These are phyloP conservation scores for Citropsis articulata DNA, from an alignment of 345 rosid genomes.

Conservation along the genomic window DNA sequence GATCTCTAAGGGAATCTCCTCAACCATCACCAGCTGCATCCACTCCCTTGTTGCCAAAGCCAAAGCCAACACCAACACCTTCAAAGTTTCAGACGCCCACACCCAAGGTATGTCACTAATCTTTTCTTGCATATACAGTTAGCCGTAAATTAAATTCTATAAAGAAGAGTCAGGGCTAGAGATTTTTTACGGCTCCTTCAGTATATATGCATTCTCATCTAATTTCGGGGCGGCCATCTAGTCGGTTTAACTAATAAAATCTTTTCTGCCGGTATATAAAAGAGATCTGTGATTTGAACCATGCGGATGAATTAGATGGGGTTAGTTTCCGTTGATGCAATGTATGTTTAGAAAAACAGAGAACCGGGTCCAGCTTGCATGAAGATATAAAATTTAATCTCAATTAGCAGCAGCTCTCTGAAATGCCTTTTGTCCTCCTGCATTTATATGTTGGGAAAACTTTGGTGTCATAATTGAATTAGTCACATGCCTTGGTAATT, in stretches of 20 bases:
- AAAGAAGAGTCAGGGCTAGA: not conserved
- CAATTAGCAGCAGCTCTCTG: not conserved
- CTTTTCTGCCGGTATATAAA: too few relatives aligned
- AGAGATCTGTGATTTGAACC: too few relatives aligned
- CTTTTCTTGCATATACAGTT: not conserved
- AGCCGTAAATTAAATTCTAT: not conserved
- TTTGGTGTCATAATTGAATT: not conserved
- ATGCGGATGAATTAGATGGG: too few relatives aligned
- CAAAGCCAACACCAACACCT: slow-evolving; percentile 20
- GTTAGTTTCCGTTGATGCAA: too few relatives aligned
- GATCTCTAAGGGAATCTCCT: slow-evolving; percentile 34
- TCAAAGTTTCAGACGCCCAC: slow-evolving; percentile 17
- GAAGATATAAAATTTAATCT: not conserved
- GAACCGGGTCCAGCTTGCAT: not conserved
- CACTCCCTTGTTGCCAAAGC: slow-evolving; percentile 17
- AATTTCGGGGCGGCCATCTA: too few relatives aligned
- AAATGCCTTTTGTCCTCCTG: not conserved
- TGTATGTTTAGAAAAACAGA: too few relatives aligned
- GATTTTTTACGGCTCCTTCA: too few relatives aligned
- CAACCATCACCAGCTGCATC: slow-evolving; percentile 9
- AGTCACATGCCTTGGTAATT: not conserved
- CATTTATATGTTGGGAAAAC: not conserved
- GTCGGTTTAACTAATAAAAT: too few relatives aligned
- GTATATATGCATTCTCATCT: too few relatives aligned
- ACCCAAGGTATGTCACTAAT: slow-evolving; percentile 16